Base-by-base conservation (phyloP, 2,329 filamentous ascomycete species). In the Lasiodiplodia theobromae region DNA sequence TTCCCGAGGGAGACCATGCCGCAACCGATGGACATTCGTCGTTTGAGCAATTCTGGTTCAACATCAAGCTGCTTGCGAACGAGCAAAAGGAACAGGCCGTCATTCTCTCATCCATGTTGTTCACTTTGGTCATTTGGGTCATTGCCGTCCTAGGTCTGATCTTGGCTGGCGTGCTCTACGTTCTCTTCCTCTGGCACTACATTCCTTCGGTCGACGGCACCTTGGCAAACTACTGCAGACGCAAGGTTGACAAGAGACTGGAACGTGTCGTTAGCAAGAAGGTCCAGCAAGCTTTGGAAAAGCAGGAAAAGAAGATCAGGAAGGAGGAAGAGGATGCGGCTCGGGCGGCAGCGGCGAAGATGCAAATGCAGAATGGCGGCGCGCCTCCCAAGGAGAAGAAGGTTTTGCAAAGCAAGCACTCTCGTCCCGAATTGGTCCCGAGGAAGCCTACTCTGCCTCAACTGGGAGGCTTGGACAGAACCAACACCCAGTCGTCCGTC, bases 181-280 rank as follows among this genome's bases (percentile, higher is more conserved):
- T 97, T 47, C 88, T 93, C 74, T 99, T 97, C 79, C 86, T 99
- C 6, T 97, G 92, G 87, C 92, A 96, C 79, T 96, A 95, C 81
- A 95, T 99, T 70, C 94, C 94, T 1, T 87, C 87, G 44, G 85
- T 88, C 12, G 94, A 97, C 75, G 93, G 93, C 6, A 90, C 92
- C 8, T 85, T 99, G 37, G 88, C 89, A 5, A 89, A 90, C 31
- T 99, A 97, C 82, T 98, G 96, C 78, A 91, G 92, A 70, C 91
- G 94, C 56, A 98, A 98, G 83, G 91, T 97, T 77, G 96, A 97
- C 81, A 90, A 88, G 74, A 86, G 94, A 72, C 85, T 99, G 72
- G 91, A 91, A 76, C 89, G 89, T 73, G 96, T 98, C 72, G 94
- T 98, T 4, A 89, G 89, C 67, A 87, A 85, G 74, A 97, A 96